A percentile compares a stretch with the other conserved stretches of the same genome.
Evolutionary conservation across 306 rosid genomes (phyloP).

Genomic region (Dryas drummondii): DNA sequence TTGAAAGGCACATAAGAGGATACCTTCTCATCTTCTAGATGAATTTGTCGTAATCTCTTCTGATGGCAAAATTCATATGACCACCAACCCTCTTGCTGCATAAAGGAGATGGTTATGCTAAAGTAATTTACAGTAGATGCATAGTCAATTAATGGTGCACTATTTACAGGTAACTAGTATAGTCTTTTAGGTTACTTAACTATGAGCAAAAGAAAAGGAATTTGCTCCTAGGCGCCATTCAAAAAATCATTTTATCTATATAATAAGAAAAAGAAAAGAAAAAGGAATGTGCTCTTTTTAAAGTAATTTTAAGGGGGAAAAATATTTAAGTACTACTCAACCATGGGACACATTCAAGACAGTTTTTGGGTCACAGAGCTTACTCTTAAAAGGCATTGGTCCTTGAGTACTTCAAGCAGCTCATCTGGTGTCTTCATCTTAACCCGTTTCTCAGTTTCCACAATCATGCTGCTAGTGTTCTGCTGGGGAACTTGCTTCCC

Average conservation of each 20-base stretch:
- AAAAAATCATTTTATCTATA: too few species aligned
- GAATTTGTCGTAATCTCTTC: conserved; percentile 69
- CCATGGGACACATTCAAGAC: conserved; percentile 14
- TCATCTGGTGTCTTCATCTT: conserved; percentile 95
- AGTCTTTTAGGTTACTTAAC: not conserved
- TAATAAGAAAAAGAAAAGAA: not conserved
- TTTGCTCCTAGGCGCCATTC: not conserved
- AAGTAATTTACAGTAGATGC: not conserved
- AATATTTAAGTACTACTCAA: not conserved
- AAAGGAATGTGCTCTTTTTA: not conserved
- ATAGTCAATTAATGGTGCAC: not conserved
- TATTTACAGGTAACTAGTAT: not conserved
- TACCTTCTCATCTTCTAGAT: conserved; percentile 87
- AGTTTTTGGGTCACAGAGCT: conserved; percentile 28
- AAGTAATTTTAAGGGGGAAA: not conserved
- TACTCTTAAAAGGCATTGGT: conserved; percentile 69
- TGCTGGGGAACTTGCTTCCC: conserved; percentile 58
- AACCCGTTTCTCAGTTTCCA: conserved; percentile 73
- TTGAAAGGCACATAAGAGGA: conserved; percentile 17
- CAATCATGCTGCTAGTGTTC: conserved; percentile 79
- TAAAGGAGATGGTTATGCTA: conserved; percentile 18
- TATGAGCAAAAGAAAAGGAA: not conserved
- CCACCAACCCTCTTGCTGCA: conserved; percentile 99
- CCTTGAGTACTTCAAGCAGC: conserved; percentile 80
- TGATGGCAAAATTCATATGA: conserved; percentile 94